Percentiles rank a stretch among this genome's conserved stretches.
These are phyloP conservation scores for Chaetomium sp. DNA, from an alignment of 2,329 filamentous ascomycete species.

Conservation along the genomic window DNA sequence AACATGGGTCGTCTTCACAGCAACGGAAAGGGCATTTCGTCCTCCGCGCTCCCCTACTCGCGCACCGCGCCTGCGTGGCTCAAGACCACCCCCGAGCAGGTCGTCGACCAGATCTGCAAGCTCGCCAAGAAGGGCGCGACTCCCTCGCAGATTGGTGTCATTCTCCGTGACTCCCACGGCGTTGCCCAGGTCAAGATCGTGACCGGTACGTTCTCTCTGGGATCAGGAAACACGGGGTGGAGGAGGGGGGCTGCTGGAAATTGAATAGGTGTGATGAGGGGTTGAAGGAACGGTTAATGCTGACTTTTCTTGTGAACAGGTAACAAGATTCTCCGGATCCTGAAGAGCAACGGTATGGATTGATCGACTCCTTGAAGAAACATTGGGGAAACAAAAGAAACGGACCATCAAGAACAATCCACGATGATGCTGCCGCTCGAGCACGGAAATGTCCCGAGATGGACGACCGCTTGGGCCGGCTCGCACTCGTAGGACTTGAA, in stretches of 20 bases:
- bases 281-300: slow-evolving; percentile 3
- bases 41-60: slow-evolving; percentile 94
- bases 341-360: slow-evolving; percentile 92
- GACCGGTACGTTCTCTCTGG: slow-evolving; percentile 63
- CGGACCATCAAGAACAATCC: slow-evolving; percentile 7
- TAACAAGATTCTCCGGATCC: slow-evolving; percentile 99
- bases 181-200: slow-evolving; percentile 97
- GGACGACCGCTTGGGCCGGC: background rate
- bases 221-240: too few species aligned
- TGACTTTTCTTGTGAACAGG: slow-evolving; percentile 43
- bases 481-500: background rate
- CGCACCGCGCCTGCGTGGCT: slow-evolving; percentile 89
- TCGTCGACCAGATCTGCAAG: slow-evolving; percentile 99
- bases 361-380: slow-evolving; percentile 28
- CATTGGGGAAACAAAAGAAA: slow-evolving; percentile 17
- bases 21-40: slow-evolving; percentile 98
- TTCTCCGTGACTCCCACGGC: slow-evolving; percentile 96
- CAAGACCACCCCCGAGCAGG: slow-evolving; percentile 97
- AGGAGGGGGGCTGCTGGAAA: background rate
- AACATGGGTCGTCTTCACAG: slow-evolving; percentile 97
- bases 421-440: slow-evolving; percentile 1
- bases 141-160: slow-evolving; percentile 97
- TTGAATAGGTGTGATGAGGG: slow-evolving; percentile 31
- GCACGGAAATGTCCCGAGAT: background rate
- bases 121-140: slow-evolving; percentile 98